phyloP scores from a whole-genome alignment of 1,139 yeast species.

The Blastobotrys buckinghamii region DNA sequence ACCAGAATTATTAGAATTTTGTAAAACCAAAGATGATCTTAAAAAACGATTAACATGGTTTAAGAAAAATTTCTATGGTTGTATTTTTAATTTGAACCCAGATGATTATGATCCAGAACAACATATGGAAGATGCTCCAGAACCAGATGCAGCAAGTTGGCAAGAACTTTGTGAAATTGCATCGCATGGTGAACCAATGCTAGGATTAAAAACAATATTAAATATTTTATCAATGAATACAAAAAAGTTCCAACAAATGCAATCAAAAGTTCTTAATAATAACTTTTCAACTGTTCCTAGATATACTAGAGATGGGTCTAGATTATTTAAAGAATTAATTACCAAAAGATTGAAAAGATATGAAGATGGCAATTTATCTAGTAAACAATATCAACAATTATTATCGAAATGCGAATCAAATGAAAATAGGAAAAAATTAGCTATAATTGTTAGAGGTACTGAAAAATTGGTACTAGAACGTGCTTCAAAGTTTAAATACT shows the following conservation, averaged over 20 bases:
- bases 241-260: constrained; percentile 19
- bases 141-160: constrained; percentile 20
- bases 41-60: constrained; percentile 59
- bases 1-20: constrained; percentile 43
- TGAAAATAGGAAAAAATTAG: constrained; percentile 18
- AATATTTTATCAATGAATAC: constrained; percentile 31
- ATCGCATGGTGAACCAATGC: constrained; percentile 38
- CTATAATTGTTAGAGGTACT: constrained; percentile 29
- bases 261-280: constrained; percentile 20
- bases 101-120: constrained; percentile 30
- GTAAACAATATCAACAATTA: constrained; percentile 27
- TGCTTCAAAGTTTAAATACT: constrained; percentile 15
- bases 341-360: constrained; percentile 24
- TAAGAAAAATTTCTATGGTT: constrained; percentile 46
- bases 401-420: constrained; percentile 7
- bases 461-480: constrained; percentile 32
- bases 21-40: constrained; percentile 33
- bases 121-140: constrained; percentile 20
- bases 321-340: constrained; percentile 19
- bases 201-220: constrained; percentile 37
- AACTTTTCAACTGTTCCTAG: constrained; percentile 17
- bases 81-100: constrained; percentile 34
- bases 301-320: constrained; percentile 12
- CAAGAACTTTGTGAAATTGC: constrained; percentile 25
- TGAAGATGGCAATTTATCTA: constrained; percentile 27